Base-by-base conservation (phyloP, 352 stramenopile genomes). In the Pythium aquatile region DNA sequence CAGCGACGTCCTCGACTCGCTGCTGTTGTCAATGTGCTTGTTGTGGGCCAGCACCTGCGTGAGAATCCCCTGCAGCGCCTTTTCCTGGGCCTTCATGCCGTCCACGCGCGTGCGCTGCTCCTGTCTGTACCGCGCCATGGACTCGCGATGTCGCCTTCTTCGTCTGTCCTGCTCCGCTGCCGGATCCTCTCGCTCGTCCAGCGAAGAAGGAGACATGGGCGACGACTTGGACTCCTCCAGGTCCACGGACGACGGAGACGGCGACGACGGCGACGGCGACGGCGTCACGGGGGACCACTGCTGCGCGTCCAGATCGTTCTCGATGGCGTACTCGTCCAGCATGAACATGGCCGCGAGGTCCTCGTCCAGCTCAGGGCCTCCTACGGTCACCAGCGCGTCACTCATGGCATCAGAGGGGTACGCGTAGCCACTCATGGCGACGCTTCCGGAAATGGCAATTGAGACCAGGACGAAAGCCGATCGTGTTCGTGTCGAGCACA, bases 101-200 rank as follows among this genome's bases (percentile, higher is more conserved):
- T 51, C 65, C 30, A 70, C 48, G 58, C 65, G 65, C 20, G 53
- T 47, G 33, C 65, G 65, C 17, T 53, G 55, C 53, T 66, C 58
- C 30, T 66, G 47, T 16, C 65, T 58, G 37, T 66, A 66, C 28
- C 65, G 58, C 53, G 65, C 65, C 52, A 70, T 66, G 42, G 58
- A 59, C 53, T 70, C 65, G 24, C 65, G 65, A 28, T 70, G 57
- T 24, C 58, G 65, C 4, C 56, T 47, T 0, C 65, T 42, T 4
- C 65, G 52, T 10, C 42, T 54, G 14, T 35, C 47, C 13, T 40
- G 35, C n/a, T 67, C 61, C 10, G 51, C 30, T 42, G 35, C 16
- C n/a, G 51, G 40, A 29, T 35, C 40, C 24, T 62, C 29, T 62
- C 29, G 55, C 39, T 65, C 56, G 2, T 62, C 57, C 29, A 44